Percentiles rank a stretch among this genome's conserved stretches.
Evolutionary conservation across 495 filamentous ascomycete species (phyloP).

Genomic region (Amphirosellinia nigrospora): DNA sequence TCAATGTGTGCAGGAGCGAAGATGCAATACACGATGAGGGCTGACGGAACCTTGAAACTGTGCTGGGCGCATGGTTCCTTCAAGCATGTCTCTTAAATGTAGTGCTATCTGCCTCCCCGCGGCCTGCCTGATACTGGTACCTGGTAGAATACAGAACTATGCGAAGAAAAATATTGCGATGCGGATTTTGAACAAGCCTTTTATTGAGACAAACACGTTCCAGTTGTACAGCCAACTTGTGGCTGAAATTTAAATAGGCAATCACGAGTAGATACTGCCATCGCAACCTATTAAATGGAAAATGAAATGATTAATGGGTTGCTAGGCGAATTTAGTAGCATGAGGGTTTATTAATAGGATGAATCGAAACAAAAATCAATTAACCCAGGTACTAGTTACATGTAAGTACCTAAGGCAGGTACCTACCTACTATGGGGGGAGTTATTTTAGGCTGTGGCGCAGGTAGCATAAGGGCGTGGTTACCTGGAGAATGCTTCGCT

Average conservation of each 20-base stretch:
- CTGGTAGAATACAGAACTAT: not conserved
- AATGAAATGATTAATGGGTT: not conserved
- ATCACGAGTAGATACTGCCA: not conserved
- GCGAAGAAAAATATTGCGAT: not conserved
- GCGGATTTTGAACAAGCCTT: not conserved
- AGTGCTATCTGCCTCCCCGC: not conserved
- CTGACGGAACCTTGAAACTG: not conserved
- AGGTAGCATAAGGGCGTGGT: not conserved
- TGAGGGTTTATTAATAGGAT: not conserved
- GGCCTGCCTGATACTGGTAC: not conserved
- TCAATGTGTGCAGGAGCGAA: not conserved
- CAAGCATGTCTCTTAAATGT: not conserved
- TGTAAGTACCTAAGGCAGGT: not conserved
- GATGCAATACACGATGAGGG: not conserved
- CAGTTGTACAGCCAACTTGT: not conserved
- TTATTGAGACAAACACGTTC: not conserved
- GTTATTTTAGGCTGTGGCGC: not conserved
- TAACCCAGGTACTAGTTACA: not conserved
- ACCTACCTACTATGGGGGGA: too few species aligned
- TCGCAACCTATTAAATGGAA: not conserved
- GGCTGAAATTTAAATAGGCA: not conserved
- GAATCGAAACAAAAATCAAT: not conserved
- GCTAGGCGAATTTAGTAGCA: not conserved
- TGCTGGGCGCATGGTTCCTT: not conserved
- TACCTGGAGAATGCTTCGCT: not conserved